These are phyloP conservation scores for Verticillium zaregamsianum DNA, from an alignment of 2,329 filamentous ascomycete species.

Conservation along the genomic window DNA sequence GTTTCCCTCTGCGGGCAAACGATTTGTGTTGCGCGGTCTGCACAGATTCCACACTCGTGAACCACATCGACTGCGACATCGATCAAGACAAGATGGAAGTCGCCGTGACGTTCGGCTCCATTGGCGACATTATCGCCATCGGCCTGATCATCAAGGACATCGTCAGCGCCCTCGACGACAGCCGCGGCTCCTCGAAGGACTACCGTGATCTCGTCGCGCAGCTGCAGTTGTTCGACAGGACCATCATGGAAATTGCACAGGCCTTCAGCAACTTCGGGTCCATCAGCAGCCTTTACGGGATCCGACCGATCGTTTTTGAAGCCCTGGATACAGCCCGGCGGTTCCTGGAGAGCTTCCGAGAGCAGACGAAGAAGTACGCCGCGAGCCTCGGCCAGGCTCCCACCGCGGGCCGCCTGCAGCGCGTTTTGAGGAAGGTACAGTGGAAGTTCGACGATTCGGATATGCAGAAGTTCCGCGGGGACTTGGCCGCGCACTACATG, in stretches of 20 bases:
- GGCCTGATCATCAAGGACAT: conserved; percentile 22
- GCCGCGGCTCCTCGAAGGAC: conserved; percentile 21
- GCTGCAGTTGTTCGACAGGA: conserved; percentile 15
- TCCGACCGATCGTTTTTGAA: not conserved
- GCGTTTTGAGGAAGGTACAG: not conserved
- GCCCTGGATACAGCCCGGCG: not conserved
- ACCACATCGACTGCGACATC: too few species aligned
- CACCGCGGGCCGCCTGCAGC: not conserved
- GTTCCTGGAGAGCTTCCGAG: not conserved
- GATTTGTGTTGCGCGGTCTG: too few species aligned
- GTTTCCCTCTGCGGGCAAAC: too few species aligned
- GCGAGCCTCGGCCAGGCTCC: not conserved
- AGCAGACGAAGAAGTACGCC: not conserved
- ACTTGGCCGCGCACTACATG: not conserved
- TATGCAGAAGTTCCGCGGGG: not conserved
- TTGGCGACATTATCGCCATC: conserved; percentile 24
- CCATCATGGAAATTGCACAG: not conserved
- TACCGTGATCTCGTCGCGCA: conserved; percentile 21
- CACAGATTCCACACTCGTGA: too few species aligned
- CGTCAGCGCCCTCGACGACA: conserved; percentile 20
- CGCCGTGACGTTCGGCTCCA: conserved; percentile 20
- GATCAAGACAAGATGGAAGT: not conserved
- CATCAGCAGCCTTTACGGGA: not conserved
- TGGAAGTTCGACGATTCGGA: conserved; percentile 1
- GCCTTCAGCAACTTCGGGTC: not conserved